Evolutionary conservation across 2,329 filamentous ascomycete genomes (phyloP).

Genomic region (Pezicula carpinea): DNA sequence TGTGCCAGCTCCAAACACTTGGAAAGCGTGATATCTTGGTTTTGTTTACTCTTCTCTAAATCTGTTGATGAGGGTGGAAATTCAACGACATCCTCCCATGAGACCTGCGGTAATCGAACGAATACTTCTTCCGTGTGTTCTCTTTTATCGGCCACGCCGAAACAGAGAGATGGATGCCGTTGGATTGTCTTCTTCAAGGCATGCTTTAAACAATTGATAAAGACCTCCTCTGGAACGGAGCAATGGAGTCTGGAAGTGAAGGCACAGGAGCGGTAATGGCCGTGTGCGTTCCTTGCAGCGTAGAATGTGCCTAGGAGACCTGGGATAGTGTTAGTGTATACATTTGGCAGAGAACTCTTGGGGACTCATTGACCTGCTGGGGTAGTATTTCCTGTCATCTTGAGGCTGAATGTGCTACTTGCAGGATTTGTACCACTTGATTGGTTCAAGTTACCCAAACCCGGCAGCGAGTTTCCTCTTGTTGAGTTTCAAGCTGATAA

Average conservation of each 20-base stretch:
- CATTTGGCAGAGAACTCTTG: neutral
- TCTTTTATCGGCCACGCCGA: constrained; percentile 11
- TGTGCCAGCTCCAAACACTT: constrained; percentile 13
- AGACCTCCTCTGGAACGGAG: neutral
- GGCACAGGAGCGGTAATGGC: constrained; percentile 14
- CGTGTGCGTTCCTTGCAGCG: constrained; percentile 10
- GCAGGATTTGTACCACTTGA: no score
- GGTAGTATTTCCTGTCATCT: neutral
- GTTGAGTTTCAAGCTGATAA: no score
- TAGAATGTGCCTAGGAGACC: constrained; percentile 14
- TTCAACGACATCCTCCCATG: constrained; percentile 14
- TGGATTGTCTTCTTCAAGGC: constrained; percentile 11
- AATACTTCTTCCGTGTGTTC: constrained; percentile 12
- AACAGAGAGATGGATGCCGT: constrained; percentile 14
- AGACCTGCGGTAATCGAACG: constrained; percentile 7
- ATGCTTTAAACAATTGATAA: constrained; percentile 6
- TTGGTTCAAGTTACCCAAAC: no score
- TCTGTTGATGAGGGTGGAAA: constrained; percentile 1
- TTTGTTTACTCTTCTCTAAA: neutral
- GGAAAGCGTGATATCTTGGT: constrained; percentile 10
- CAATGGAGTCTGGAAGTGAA: constrained; percentile 4
- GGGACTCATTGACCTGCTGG: neutral
- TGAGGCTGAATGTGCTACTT: no score
- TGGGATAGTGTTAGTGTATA: neutral
- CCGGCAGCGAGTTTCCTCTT: no score